Evolutionary conservation across 2,329 filamentous ascomycete genomes (phyloP).

Genomic region (Metarhizium robertsii): DNA sequence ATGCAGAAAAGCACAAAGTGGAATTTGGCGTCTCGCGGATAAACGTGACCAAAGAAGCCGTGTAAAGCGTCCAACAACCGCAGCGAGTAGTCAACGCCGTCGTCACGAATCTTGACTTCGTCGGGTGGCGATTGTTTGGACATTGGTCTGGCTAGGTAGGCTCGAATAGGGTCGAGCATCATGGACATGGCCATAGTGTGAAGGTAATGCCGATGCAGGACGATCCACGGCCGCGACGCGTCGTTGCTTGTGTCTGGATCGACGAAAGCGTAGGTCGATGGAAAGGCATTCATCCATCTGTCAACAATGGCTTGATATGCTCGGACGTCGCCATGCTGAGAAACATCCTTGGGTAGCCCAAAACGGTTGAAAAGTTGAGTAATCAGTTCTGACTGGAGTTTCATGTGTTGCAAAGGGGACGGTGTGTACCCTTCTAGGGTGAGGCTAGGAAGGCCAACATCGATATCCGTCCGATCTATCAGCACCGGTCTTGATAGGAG

Average conservation of each 20-base stretch:
- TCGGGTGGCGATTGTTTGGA: constrained; percentile 14
- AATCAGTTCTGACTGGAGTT: constrained; percentile 26
- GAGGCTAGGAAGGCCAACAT: constrained; percentile 22
- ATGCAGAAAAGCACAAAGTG: constrained; percentile 39
- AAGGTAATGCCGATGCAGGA: constrained; percentile 35
- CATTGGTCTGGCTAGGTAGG: constrained; percentile 31
- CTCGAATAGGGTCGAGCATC: constrained; percentile 34
- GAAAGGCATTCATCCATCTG: constrained; percentile 33
- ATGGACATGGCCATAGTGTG: constrained; percentile 35
- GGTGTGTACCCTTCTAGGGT: constrained; percentile 21
- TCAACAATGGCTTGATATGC: constrained; percentile 26
- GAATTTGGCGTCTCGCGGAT: constrained; percentile 36
- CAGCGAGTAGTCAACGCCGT: constrained; percentile 34
- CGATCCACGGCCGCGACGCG: constrained; percentile 28
- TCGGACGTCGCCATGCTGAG: constrained; percentile 18
- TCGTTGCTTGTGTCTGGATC: constrained; percentile 34
- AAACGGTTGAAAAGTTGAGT: constrained; percentile 20
- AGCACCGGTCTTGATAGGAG: constrained; percentile 24
- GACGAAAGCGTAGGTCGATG: constrained; percentile 27
- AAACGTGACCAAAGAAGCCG: constrained; percentile 32
- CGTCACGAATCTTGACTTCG: constrained; percentile 28
- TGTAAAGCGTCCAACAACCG: constrained; percentile 30
- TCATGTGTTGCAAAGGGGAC: constrained; percentile 26
- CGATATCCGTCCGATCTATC: constrained; percentile 23
- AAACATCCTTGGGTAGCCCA: constrained; percentile 19